Evolutionary conservation across 2,329 filamentous ascomycete genomes (phyloP), one percentile per base, ranked within the genome.

Genomic region (Aquanectria penicillioides): DNA sequence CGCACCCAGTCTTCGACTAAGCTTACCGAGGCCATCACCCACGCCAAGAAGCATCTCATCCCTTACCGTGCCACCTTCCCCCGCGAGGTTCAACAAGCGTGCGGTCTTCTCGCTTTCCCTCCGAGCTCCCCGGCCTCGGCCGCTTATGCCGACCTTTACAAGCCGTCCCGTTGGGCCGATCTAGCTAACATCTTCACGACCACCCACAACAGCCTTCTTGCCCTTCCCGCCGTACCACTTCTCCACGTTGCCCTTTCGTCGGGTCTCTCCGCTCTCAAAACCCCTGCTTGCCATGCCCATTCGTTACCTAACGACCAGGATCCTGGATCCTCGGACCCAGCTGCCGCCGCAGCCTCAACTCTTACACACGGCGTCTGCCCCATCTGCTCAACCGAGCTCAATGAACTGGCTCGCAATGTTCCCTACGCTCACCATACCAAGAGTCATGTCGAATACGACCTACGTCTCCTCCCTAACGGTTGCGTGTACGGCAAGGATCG

Each of bases 341-440:
- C 67, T 11, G 57, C 48, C 17, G 37, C 69, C 22, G 57, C 59
- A 20, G 61, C 67, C 15, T 71, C 74, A 2, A 82, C 80, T 23
- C 84, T 90, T 1, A 88, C 87, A 2, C 89, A 91, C 7, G 89
- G 88, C 44, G 88, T 98, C 36, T 99, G 95, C 69, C 95, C 95
- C 3, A 98, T 99, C 71, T 99, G 95, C 80, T 95, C 91, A 43
- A 95, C 91, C 1, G 95, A 99, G 77, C 86, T 99, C 54, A 98
- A 98, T 74, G 91, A 94, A 70, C 85, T 99, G 28, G 94, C 95
- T 2, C 84, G 89, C 48, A 89, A 90, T 68, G 91, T 99, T 38
- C 95, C 95, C 1, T 98, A 98, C 70, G 95, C 95, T 3, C 91
- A 97, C 71, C 95, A 99, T 75, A 94, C 91, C 25, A 96, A 96